Evolutionary conservation across 768 basidiomycete species (phyloP), one percentile per base, ranked within the genome.

Genomic region (Leccinum uliginosum): DNA sequence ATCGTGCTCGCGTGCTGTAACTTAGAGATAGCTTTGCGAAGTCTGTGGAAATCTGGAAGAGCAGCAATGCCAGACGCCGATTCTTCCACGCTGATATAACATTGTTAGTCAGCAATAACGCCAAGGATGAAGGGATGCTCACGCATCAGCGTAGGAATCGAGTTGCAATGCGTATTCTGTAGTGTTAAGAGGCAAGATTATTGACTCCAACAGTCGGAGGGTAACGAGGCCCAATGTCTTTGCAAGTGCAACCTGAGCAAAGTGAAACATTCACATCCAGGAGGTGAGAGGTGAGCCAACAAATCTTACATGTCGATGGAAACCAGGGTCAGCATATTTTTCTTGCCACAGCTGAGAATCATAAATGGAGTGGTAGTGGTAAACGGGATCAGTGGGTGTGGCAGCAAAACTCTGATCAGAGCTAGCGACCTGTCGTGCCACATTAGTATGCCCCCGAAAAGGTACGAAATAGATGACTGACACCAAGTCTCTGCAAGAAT

Each of bases 401-500:
- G 32, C 15, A 11, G 52, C 51, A 53, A 74, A 76, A 11, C 38
- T 27, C 34, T 71, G 70, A 49, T 73, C 68, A 21, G 64, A 62
- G 46, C 74, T 74, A 9, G 75, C 75, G 17, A 72, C 59, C 73
- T 73, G 49, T 53, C 21, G 45, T 34, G 11, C 17, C 11, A 12
- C 26, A 6, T 59, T 4, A 58, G n/a, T 51, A 43, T 29, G 19
- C 30, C 12, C 4, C n/a, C 8, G 2, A 4, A 35, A 55, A 45
- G 8, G 7, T 23, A 40, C 2, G 8, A 45, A 30, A 43, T 6
- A 14, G 9, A 24, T 64, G 54, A 27, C 83, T 70, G 53, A 87
- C 80, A 1, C 87, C 87, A 46, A 84, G 76, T 46, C 84, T 78
- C 71, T 97, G 91, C 63, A 98, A 73, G 73, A 98, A 97, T 9